Base-by-base conservation (phyloP, 306 rosid species). In the Quercus mongolica region DNA sequence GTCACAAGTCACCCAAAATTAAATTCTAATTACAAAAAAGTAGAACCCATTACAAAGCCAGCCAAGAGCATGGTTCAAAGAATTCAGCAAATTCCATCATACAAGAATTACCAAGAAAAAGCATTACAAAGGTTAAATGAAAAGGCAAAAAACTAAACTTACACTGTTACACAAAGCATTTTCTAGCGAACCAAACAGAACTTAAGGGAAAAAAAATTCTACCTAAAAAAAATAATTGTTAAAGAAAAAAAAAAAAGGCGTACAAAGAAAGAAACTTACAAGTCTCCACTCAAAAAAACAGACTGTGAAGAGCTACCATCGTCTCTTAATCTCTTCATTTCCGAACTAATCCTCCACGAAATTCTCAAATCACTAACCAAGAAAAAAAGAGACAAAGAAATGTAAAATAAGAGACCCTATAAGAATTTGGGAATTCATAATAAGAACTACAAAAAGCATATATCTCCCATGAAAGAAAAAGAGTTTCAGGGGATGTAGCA, bases 141-240 rank as follows among this genome's bases (percentile, higher is more conserved):
- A 35, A 35, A 35, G 41, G 9, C 0, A 13, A 23, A 77, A 11
- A 76, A 59, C 81, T 71, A 73, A 30, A 79, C 49, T 30, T 35
- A 35, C 74, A 59, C 81, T 72, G 63, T 30, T 77, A 21, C 49
- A 77, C 41, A 41, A 74, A 75, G 56, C 30, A 65, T 14, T 55
- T 72, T 65, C 31, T 1, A 21, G 12, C 28, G 30, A 38, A 38
- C 11, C 46, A 35, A 35, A 35, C 41, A 35, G 41, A 65, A 78
- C 68, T 25, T 51, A 80, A 75, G 41, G 56, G 76, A 38, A n/a
- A 25, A 58, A 74, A 55, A 81, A 81, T 71, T 83, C 72, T 35
- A 35, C 41, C 41, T 35, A 35, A 6, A 35, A 35, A 35, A 5
- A 35, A 5, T 35, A 35, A 35, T 5, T 35, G 41, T 35, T 1